Evolutionary conservation across 331 rosid species (phyloP), one percentile per base, ranked within the genome.

Genomic region (Telfairia occidentalis): DNA sequence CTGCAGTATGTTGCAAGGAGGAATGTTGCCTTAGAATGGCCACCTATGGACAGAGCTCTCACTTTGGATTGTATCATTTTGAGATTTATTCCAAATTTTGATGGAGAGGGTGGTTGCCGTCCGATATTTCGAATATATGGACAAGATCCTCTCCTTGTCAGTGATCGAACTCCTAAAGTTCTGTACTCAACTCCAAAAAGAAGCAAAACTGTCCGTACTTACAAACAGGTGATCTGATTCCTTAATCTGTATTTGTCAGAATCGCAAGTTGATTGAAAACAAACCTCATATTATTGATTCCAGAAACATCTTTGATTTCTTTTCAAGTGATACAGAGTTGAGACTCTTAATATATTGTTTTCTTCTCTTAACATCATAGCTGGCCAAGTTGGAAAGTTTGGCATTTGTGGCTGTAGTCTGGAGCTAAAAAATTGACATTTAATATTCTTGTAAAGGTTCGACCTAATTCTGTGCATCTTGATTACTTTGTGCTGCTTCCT

Each of bases 1-100:
- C 81, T 94, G 75, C 96, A 88, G 85, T 94, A 94, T 74, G 80
- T 94, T 35, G 87, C 95, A 0, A 87, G 96, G 91, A 89, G 98
- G 86, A 91, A 88, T 82, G 92, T 93, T 65, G 87, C 90, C 79
- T 32, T 86, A 48, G 96, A 93, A 75, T 94, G 98, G 98, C 98
- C 98, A 73, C 98, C 98, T 0, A 78, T 86, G 73, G 96, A 93
- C 83, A 84, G 98, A 88, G 89, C 89, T 4, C 97, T 90, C 73
- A 83, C 88, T 61, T 82, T 93, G 89, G 98, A 94, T 67, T 94
- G 98, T 84, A 37, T 94, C 77, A 94, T 94, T 70, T 84, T 94
- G 60, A 86, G 98, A 84, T 80, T 83, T 73, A 78, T 94, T 58
- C 96, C 98, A 13, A 80, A 85, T 79, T 87, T 91, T 73, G 91